Evolutionary conservation across 495 filamentous ascomycete genomes (phyloP).

Genomic region (Geoglossum glabrum): DNA sequence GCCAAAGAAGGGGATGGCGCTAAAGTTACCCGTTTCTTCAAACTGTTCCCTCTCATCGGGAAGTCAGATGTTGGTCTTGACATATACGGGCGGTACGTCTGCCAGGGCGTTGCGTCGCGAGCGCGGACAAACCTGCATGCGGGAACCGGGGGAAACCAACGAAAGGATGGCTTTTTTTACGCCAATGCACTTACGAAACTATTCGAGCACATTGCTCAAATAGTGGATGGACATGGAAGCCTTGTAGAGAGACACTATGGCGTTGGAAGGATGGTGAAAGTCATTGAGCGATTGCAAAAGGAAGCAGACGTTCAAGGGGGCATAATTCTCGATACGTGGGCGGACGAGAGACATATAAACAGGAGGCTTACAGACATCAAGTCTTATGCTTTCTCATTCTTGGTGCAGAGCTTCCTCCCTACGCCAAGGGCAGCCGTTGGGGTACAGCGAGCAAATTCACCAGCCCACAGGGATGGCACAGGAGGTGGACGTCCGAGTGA

Average conservation of each 20-base stretch:
- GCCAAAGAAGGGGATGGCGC: slow-evolving; percentile 65
- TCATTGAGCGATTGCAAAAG: slow-evolving; percentile 80
- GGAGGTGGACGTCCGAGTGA: slow-evolving; percentile 35
- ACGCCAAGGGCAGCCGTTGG: slow-evolving; percentile 24
- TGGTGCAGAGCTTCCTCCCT: slow-evolving; percentile 84
- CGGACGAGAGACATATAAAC: slow-evolving; percentile 67
- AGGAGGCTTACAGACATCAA: slow-evolving; percentile 81
- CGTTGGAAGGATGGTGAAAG: slow-evolving; percentile 75
- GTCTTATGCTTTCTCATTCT: slow-evolving; percentile 89
- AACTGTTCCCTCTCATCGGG: slow-evolving; percentile 88
- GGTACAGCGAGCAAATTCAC: slow-evolving; percentile 35
- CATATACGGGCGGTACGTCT: slow-evolving; percentile 89
- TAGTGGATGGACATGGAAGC: slow-evolving; percentile 74
- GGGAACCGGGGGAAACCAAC: slow-evolving; percentile 34
- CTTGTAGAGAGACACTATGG: slow-evolving; percentile 91
- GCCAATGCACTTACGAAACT: slow-evolving; percentile 75
- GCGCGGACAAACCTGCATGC: slow-evolving; percentile 63
- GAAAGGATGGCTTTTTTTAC: slow-evolving; percentile 66
- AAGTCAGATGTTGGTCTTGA: slow-evolving; percentile 76
- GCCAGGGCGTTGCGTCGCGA: slow-evolving; percentile 67
- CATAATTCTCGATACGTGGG: slow-evolving; percentile 87
- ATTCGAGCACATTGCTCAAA: slow-evolving; percentile 94
- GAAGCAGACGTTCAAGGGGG: slow-evolving; percentile 97
- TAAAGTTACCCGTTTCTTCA: slow-evolving; percentile 89
- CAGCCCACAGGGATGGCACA: slow-evolving; percentile 35